Percentiles rank a stretch among this genome's conserved stretches.
Conservation (phyloP, 116 monocot genomes). For the Phalaenopsis hybrid region DNA sequence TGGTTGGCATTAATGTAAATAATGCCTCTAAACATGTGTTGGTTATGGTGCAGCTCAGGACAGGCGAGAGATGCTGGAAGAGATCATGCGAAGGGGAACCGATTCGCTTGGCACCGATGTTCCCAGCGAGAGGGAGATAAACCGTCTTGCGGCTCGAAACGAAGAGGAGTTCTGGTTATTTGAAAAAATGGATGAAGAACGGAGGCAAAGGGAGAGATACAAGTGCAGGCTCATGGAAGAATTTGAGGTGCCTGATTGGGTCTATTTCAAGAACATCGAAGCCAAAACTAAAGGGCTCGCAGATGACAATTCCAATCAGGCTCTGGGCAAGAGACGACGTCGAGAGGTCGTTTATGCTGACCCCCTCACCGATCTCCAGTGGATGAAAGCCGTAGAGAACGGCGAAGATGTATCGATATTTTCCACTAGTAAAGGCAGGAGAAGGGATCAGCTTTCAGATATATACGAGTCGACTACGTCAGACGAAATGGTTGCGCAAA, state of each 20-base stretch:
- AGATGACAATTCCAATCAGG: conserved; percentile 17
- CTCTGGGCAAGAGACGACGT: conserved; percentile 64
- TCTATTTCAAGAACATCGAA: conserved; percentile 34
- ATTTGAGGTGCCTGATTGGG: conserved; percentile 95
- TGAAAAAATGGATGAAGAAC: conserved; percentile 97
- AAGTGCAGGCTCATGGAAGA: conserved; percentile 90
- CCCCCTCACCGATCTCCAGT: conserved; percentile 69
- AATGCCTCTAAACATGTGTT: not conserved
- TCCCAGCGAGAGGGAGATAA: conserved; percentile 95
- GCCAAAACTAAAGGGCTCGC: conserved; percentile 17
- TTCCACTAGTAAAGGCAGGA: conserved; percentile 29
- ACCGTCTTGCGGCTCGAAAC: conserved; percentile 82
- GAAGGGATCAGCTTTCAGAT: conserved; percentile 26
- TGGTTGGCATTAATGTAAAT: no score
- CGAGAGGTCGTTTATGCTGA: conserved; percentile 83
- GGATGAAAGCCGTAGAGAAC: conserved; percentile 76
- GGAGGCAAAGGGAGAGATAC: conserved; percentile 72
- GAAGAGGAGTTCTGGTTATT: conserved; percentile 95
- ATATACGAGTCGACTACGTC: conserved; percentile 4
- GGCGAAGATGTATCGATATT: conserved; percentile 64
- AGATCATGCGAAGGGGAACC: conserved; percentile 85
- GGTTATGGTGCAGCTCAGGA: conserved; percentile 63
- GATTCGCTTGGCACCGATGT: conserved; percentile 82
- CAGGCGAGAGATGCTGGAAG: conserved; percentile 79
- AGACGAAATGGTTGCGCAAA: not conserved